These are phyloP conservation scores for Nicotiana undulata DNA, from an alignment of 257 asterid species.

Conservation along the genomic window DNA sequence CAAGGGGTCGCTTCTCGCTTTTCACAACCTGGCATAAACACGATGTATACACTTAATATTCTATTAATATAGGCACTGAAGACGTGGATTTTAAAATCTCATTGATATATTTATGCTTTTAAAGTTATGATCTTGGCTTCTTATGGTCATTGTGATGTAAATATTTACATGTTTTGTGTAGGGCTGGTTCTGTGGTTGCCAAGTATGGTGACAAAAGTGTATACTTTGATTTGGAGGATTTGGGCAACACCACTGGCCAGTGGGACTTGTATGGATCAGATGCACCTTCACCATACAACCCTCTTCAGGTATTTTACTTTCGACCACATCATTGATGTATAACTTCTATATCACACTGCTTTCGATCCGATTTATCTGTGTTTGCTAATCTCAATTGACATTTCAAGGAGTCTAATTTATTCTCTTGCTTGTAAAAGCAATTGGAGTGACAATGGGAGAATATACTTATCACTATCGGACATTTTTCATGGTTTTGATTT, in stretches of 20 bases:
- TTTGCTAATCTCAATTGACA: background rate
- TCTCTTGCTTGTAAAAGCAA: background rate
- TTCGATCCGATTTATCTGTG: background rate
- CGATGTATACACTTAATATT: too few species aligned
- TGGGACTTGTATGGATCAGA: conserved; percentile 97
- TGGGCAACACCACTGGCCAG: conserved; percentile 86
- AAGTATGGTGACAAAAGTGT: conserved; percentile 92
- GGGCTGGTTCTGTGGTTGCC: conserved; percentile 76
- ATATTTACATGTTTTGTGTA: too few species aligned
- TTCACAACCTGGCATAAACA: too few species aligned
- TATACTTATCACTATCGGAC: too few species aligned
- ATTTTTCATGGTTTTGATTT: too few species aligned
- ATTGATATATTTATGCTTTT: too few species aligned
- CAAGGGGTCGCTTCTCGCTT: too few species aligned
- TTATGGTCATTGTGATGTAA: too few species aligned
- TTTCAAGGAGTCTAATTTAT: background rate
- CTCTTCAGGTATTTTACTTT: conserved; percentile 55
- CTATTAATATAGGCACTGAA: too few species aligned
- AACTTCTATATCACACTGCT: background rate
- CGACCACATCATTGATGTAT: background rate
- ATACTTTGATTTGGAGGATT: conserved; percentile 90
- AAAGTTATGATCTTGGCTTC: too few species aligned
- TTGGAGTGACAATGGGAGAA: too few species aligned
- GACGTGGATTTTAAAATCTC: too few species aligned
- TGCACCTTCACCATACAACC: conserved; percentile 83